Evolutionary conservation across 139 green algal genomes (phyloP).

Genomic region (Auxenochlorella pyrenoidosa): DNA sequence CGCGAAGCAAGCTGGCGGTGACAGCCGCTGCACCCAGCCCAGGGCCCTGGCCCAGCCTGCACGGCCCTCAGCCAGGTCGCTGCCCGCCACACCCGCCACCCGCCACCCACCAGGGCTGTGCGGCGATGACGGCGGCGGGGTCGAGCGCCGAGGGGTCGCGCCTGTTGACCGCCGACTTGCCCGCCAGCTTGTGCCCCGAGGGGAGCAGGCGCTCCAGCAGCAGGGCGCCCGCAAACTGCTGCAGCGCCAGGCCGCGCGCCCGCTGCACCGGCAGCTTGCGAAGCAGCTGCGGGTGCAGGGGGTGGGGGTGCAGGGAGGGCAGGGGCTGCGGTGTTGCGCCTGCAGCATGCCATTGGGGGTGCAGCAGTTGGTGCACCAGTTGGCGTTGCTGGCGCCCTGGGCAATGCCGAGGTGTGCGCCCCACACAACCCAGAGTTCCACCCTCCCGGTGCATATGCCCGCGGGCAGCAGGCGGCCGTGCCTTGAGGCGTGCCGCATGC

Average conservation of each 20-base stretch:
- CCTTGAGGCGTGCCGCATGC: conserved; percentile 2
- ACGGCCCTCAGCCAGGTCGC: too few relatives aligned
- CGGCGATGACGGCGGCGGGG: not conserved
- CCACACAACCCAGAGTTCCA: too few relatives aligned
- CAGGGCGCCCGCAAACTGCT: conserved; percentile 5
- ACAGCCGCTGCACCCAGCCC: too few relatives aligned
- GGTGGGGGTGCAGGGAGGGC: not conserved
- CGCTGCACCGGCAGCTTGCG: not conserved
- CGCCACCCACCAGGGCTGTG: conserved; percentile 21
- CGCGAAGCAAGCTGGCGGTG: too few relatives aligned
- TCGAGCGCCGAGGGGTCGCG: not conserved
- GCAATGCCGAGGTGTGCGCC: too few relatives aligned
- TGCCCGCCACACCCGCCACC: too few relatives aligned
- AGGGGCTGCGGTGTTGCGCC: not conserved
- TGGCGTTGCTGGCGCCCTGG: too few relatives aligned
- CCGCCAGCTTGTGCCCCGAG: not conserved
- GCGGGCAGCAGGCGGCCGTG: not conserved
- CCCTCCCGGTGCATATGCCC: too few relatives aligned
- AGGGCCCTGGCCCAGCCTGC: too few relatives aligned
- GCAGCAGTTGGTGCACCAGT: too few relatives aligned
- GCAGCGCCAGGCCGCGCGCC: conserved; percentile 27
- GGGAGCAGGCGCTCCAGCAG: conserved; percentile 33
- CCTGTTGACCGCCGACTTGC: not conserved
- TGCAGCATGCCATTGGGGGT: too few relatives aligned
- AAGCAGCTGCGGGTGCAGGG: conserved; percentile 7